Evolutionary conservation across 179 eudicot species (phyloP), one percentile per base, ranked within the genome.

Genomic region (Patellifolia procumbens): DNA sequence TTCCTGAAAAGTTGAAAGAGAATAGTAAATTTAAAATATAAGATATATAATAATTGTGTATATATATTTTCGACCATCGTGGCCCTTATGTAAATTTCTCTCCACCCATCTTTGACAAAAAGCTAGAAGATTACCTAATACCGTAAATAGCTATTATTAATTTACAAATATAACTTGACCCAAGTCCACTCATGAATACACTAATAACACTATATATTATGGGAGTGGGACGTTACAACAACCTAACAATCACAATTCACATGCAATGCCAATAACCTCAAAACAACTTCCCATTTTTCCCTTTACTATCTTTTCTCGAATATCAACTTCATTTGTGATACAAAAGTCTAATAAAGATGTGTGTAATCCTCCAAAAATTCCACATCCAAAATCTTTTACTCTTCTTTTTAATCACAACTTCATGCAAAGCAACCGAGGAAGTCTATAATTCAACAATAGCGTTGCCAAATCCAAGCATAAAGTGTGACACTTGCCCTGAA

Each of bases 401-500:
- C 1, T 48, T 80, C 32, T 1, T 60, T 52, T 46, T 81, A 45
- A 68, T 73, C 32, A 28, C 68, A 52, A 49, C 31, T 48, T 77
- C 84, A 59, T 77, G 59, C 26, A 53, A 49, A 51, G 20, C 31
- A 22, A 73, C 6, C 12, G 72, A 77, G 22, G 81, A 77, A 43
- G 61, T 24, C 17, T n/a, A n/a, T n/a, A n/a, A 7, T 4, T 7
- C 59, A 51, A 35, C 49, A 39, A 22, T 16, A 39, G 49, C 70
- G 11, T 42, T 73, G 20, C 78, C 72, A n/a, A 80, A 81, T 43
- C 74, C 81, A 20, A 73, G 81, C 74, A 73, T 77, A 4, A 68
- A 81, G 56, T 81, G 84, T 63, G 84, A 81, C 73, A 82, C 84
- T 9, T 82, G 84, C 51, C 60, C 81, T 13, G 66, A 72, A 16